These are phyloP conservation scores for Bacterosira constricta DNA, from an alignment of 108 stramenopile genomes.

Conservation along the genomic window DNA sequence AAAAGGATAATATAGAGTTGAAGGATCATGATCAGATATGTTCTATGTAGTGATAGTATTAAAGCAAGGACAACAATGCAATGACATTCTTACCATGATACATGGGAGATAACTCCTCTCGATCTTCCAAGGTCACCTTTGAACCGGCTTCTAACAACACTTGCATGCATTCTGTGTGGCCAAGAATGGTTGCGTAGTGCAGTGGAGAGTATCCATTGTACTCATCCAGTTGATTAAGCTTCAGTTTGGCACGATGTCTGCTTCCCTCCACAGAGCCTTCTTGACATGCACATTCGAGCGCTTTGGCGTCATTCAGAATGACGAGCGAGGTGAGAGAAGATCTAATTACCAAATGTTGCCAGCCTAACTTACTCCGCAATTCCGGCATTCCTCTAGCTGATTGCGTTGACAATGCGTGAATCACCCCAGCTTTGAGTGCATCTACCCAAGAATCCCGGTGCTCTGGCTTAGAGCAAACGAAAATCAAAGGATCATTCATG, in stretches of 20 bases:
- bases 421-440: constrained; percentile 2
- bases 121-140: constrained; percentile 13
- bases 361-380: constrained; percentile 10
- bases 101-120: constrained; percentile 30
- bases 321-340: constrained; percentile 13
- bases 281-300: constrained; percentile 7
- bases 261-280: background rate
- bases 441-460: constrained; percentile 21
- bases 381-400: constrained; percentile 10
- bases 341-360: constrained; percentile 26
- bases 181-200: constrained; percentile 36
- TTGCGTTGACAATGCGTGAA: background rate
- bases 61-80: too few relatives aligned
- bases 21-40: too few relatives aligned
- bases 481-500: constrained; percentile 7
- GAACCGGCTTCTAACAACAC: constrained; percentile 32
- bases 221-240: constrained; percentile 22
- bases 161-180: constrained; percentile 25
- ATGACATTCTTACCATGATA: constrained; percentile 45
- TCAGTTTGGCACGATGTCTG: background rate
- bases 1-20: too few relatives aligned
- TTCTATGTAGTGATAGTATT: too few relatives aligned
- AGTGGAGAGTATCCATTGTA: constrained; percentile 30
- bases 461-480: background rate
- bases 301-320: constrained; percentile 16